phyloP scores from a whole-genome alignment of 1,139 yeast genomes.

The Lodderomyces parapsilosis region DNA sequence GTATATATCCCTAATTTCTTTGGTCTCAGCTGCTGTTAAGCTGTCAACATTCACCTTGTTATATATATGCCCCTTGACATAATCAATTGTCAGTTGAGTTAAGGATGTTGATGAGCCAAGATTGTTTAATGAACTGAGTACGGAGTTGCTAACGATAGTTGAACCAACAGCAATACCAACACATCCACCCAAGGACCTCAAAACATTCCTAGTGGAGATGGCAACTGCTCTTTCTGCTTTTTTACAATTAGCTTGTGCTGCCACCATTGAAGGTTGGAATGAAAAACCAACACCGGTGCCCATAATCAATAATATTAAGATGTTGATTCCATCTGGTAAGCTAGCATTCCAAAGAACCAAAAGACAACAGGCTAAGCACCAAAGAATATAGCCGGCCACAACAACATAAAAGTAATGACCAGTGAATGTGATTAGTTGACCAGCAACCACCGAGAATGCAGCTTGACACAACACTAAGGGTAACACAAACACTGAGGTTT shows the following conservation, averaged over 20 bases:
- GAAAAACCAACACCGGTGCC: conserved; percentile 44
- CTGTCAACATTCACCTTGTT: conserved; percentile 16
- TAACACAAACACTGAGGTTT: conserved; percentile 39
- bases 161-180: conserved; percentile 30
- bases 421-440: conserved; percentile 39
- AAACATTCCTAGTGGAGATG: conserved; percentile 51
- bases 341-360: conserved; percentile 32
- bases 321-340: conserved; percentile 31
- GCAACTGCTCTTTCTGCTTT: conserved; percentile 56
- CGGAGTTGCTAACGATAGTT: conserved; percentile 22
- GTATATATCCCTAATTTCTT: conserved; percentile 27
- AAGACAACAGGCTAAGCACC: conserved; percentile 43
- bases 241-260: conserved; percentile 52
- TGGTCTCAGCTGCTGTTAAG: conserved; percentile 22
- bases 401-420: conserved; percentile 46
- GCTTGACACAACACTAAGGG: conserved; percentile 47
- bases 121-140: conserved; percentile 14
- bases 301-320: conserved; percentile 36
- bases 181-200: conserved; percentile 57
- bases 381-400: conserved; percentile 39
- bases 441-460: conserved; percentile 38
- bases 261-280: conserved; percentile 47
- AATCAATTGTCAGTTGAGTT: conserved; percentile 16
- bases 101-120: conserved; percentile 7
- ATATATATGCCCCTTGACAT: conserved; percentile 20